Percentiles rank a stretch among this genome's conserved stretches.
These are phyloP conservation scores for Suillus subalutaceus DNA, from an alignment of 768 basidiomycete genomes.

Conservation along the genomic window DNA sequence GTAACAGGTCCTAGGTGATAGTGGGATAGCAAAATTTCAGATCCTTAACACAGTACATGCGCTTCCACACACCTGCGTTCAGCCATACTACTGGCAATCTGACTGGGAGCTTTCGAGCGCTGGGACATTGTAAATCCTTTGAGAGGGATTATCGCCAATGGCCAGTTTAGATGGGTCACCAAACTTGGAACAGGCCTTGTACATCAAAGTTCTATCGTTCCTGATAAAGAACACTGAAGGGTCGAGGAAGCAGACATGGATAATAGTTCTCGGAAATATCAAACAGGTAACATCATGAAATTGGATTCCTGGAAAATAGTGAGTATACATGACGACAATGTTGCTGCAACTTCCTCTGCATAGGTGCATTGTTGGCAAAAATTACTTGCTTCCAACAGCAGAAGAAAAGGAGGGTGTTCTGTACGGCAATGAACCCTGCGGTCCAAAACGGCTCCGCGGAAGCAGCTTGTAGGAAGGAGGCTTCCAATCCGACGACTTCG, in stretches of 20 bases:
- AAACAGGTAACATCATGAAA: not conserved
- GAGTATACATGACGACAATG: not conserved
- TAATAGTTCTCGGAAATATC: not conserved
- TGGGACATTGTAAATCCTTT: not conserved
- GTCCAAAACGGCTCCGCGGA: constrained; percentile 28
- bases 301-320: not conserved
- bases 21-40: not conserved
- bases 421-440: constrained; percentile 24
- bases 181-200: not conserved
- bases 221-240: not conserved
- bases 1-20: not conserved
- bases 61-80: not conserved
- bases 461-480: constrained; percentile 21
- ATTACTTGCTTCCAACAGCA: constrained; percentile 16
- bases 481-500: not conserved
- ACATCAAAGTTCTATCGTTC: not conserved
- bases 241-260: not conserved
- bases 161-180: not conserved
- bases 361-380: constrained; percentile 13
- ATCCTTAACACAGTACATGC: not conserved
- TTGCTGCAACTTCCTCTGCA: not conserved
- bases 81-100: not conserved
- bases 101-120: not conserved
- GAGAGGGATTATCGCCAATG: not conserved
- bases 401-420: constrained; percentile 18